A percentile compares a stretch with the other conserved stretches of the same genome.
phyloP scores from a whole-genome alignment of 768 basidiomycete species.

The Mrakia gelida region DNA sequence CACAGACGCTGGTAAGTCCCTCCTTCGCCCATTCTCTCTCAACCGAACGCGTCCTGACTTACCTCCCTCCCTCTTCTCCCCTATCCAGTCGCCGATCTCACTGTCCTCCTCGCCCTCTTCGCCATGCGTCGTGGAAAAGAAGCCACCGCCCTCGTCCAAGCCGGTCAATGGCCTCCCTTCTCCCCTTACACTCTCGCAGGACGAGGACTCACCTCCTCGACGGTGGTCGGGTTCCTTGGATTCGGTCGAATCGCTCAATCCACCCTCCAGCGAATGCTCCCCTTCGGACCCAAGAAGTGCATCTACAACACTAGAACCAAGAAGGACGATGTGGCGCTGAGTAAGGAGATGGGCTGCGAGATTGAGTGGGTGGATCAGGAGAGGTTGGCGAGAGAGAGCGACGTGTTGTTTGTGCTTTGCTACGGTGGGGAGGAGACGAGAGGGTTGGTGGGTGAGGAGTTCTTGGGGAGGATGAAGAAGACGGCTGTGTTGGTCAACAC shows the following conservation, averaged over 20 bases:
- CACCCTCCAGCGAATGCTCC: constrained; percentile 68
- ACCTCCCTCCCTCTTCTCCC: not conserved
- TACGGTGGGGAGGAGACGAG: constrained; percentile 52
- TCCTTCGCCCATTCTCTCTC: not conserved
- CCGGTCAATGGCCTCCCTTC: constrained; percentile 78
- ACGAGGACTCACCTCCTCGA: constrained; percentile 52
- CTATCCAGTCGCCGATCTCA: constrained; percentile 73
- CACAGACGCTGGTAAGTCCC: constrained; percentile 69
- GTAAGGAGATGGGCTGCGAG: constrained; percentile 5
- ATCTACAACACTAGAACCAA: not conserved
- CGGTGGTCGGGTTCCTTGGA: constrained; percentile 81
- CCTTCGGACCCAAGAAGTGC: constrained; percentile 61
- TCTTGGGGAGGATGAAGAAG: constrained; percentile 79
- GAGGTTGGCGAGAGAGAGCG: constrained; percentile 69
- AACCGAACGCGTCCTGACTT: not conserved
- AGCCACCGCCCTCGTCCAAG: constrained; percentile 42
- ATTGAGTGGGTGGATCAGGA: constrained; percentile 45
- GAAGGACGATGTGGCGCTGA: constrained; percentile 13
- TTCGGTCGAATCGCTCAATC: constrained; percentile 92
- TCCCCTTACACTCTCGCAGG: constrained; percentile 70
- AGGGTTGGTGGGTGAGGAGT: constrained; percentile 65
- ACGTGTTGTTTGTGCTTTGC: constrained; percentile 72
- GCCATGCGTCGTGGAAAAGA: constrained; percentile 74
- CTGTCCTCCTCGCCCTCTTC: constrained; percentile 89
- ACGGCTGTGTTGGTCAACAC: constrained; percentile 79